Conservation (phyloP, 345 rosid genomes). For the Heritiera fomes region DNA sequence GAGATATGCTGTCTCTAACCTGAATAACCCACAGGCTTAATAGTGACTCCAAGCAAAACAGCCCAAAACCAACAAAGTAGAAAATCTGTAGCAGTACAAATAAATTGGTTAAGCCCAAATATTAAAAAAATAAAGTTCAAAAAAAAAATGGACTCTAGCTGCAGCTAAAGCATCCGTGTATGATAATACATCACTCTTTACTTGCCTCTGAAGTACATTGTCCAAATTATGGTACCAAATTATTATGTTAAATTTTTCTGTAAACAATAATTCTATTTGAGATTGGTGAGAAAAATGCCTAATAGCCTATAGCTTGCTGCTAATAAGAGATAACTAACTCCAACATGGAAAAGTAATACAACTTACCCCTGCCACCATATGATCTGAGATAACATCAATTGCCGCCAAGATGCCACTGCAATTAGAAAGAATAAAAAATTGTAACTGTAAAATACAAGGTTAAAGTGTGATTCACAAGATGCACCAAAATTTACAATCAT, state of each 20-base stretch:
- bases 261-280: not conserved
- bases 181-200: not conserved
- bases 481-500: not conserved
- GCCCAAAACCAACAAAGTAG: slow-evolving; percentile 83
- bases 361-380: slow-evolving; percentile 84
- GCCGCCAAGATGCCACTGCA: slow-evolving; percentile 96
- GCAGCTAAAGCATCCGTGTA: slow-evolving; percentile 5
- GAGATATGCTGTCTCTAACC: slow-evolving; percentile 47
- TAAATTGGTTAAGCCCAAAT: slow-evolving; percentile 2
- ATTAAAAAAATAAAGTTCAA: not conserved
- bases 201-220: not conserved
- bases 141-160: not conserved
- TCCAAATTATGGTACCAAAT: not conserved
- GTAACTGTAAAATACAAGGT: slow-evolving; percentile 1
- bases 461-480: not conserved
- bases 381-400: slow-evolving; percentile 71
- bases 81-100: slow-evolving; percentile 63
- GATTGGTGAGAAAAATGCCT: not conserved
- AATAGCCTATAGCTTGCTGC: not conserved
- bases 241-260: not conserved
- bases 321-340: not conserved
- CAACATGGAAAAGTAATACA: not conserved
- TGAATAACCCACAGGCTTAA: slow-evolving; percentile 98
- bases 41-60: slow-evolving; percentile 86
- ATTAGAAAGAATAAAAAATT: slow-evolving; percentile 11